Evolutionary conservation across 2,329 filamentous ascomycete species (phyloP), one percentile per base, ranked within the genome.

Genomic region (Zymoseptoria brevis): DNA sequence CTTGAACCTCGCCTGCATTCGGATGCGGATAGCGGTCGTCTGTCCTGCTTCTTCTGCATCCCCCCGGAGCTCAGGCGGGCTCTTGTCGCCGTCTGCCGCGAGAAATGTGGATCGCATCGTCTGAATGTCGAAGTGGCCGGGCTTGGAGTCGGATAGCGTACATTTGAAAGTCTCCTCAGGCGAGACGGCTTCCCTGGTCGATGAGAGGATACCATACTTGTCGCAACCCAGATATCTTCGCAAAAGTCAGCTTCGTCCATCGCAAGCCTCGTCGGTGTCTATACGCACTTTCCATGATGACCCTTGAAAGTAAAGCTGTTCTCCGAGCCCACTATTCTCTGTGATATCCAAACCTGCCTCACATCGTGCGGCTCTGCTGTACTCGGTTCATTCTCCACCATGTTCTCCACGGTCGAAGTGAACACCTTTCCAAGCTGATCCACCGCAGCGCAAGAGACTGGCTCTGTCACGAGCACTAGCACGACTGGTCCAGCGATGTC

Each of bases 1-100:
- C 79, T 96, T 96, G 78, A 96, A 97, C 55, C 89, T 82, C 21
- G 93, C 90, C 77, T 97, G 93, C 92, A 97, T 96, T 57, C 92
- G 87, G 68, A 97, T 83, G 54, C 90, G 82, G 61, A 96, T 73
- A 6, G 86, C 87, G 8, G 89, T 90, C 67, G 82, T 83, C 69
- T 88, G 89, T 4, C 79, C 82, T 55, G 86, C 83, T 8, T 77
- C 76, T 13, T 86, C 83, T 7, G 84, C 87, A 72, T 96, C 90
- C 54, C 90, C 91, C 30, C 90, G 84, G 11, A 95, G 79, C 66
- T 92, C 87, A 0, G 84, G 80, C 0, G 76, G 69, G 0, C 77
- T 76, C 45, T 76, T 79, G 11, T 68, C 67, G 6, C 67, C 71
- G 30, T 76, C 75, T 19, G 87, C 79, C 67, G 83, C 81, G 13